phyloP scores from a whole-genome alignment of 768 basidiomycete genomes.

The Hydnomerulius pinastri region DNA sequence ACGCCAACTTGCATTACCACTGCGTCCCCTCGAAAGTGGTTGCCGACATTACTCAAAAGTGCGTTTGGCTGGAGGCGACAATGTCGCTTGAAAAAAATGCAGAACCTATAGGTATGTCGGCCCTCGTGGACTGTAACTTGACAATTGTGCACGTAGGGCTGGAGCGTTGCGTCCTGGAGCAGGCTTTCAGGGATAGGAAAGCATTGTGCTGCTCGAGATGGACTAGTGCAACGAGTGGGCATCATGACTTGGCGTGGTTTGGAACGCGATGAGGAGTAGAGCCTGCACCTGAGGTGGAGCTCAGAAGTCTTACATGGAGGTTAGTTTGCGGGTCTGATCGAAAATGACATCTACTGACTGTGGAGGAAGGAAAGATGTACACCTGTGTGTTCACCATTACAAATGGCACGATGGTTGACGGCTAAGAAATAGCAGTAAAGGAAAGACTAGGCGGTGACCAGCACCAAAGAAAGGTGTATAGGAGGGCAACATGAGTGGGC shows the following conservation, averaged over 20 bases:
- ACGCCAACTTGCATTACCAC: constrained; percentile 3
- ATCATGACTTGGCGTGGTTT: neutral
- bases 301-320: constrained; percentile 1
- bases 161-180: neutral
- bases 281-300: constrained; percentile 1
- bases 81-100: constrained; percentile 12
- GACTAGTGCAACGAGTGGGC: neutral
- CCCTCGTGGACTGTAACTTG: neutral
- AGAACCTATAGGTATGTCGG: neutral
- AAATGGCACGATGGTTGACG: too few relatives aligned
- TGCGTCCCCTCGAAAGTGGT: neutral
- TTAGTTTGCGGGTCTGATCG: too few relatives aligned
- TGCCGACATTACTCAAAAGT: neutral
- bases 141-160: constrained; percentile 13
- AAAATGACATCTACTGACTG: too few relatives aligned
- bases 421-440: too few relatives aligned
- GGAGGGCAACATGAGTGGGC: too few relatives aligned
- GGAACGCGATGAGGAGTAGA: constrained; percentile 1
- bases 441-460: neutral
- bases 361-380: neutral
- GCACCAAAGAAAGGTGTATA: too few relatives aligned
- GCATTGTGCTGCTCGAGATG: neutral
- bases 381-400: constrained; percentile 1
- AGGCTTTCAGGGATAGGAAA: constrained; percentile 8
- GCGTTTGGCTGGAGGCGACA: neutral